These are phyloP conservation scores for Dissophora ornata DNA, from an alignment of 192 early-diverging fungal genomes.

Conservation along the genomic window DNA sequence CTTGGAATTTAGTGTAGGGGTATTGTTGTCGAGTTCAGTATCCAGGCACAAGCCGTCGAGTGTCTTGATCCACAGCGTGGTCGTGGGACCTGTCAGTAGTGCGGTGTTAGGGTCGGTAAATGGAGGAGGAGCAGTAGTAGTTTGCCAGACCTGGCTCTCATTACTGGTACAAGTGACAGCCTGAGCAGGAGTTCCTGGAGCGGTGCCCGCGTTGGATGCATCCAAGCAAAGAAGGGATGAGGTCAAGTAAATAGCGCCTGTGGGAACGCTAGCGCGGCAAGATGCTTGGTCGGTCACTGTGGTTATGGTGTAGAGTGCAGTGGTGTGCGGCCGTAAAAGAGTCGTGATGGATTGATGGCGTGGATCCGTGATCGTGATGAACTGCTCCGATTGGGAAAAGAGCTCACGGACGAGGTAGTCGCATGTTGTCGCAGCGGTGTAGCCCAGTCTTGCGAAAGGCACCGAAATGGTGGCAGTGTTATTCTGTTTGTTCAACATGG, in stretches of 20 bases:
- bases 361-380: slow-evolving; percentile 15
- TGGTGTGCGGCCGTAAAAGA: slow-evolving; percentile 15
- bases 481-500: slow-evolving; percentile 38
- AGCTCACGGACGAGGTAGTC: slow-evolving; percentile 33
- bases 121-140: slow-evolving; percentile 24
- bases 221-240: slow-evolving; percentile 39
- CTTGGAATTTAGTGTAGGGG: slow-evolving; percentile 3
- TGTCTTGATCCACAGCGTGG: slow-evolving; percentile 41
- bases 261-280: slow-evolving; percentile 22
- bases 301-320: slow-evolving; percentile 29
- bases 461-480: slow-evolving; percentile 17
- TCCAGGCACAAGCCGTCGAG: slow-evolving; percentile 37
- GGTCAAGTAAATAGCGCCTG: slow-evolving; percentile 35
- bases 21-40: not conserved
- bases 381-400: slow-evolving; percentile 27
- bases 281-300: slow-evolving; percentile 5
- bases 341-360: slow-evolving; percentile 10
- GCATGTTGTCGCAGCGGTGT: slow-evolving; percentile 21
- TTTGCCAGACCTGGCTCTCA: slow-evolving; percentile 44
- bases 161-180: slow-evolving; percentile 25
- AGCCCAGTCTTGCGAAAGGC: slow-evolving; percentile 39
- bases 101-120: not conserved
- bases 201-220: slow-evolving; percentile 3
- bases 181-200: slow-evolving; percentile 7
- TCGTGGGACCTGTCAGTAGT: not conserved